Evolutionary conservation across 352 stramenopile genomes (phyloP).

Genomic region (Globisporangium uncinulatum): DNA sequence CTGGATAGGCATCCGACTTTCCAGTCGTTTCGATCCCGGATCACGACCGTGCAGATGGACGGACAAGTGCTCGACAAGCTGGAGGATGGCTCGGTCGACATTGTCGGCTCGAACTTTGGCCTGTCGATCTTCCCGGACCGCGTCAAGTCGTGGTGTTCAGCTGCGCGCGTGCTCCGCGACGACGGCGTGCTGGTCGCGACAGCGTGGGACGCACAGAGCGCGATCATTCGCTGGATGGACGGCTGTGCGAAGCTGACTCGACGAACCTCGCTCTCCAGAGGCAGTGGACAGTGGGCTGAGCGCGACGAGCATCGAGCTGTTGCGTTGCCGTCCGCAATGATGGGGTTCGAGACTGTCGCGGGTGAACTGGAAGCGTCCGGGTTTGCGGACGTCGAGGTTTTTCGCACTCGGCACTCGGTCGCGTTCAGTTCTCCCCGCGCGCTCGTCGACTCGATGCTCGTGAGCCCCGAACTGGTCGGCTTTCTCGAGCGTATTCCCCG

Average conservation of each 20-base stretch:
- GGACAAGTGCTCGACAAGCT: constrained; percentile 28
- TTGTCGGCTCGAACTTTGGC: constrained; percentile 37
- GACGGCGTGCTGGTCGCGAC: constrained; percentile 33
- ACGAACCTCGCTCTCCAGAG: no score
- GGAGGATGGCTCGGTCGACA: constrained; percentile 23
- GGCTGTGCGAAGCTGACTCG: background rate
- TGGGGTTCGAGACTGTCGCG: no score
- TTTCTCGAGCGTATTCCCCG: background rate
- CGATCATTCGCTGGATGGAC: constrained; percentile 32
- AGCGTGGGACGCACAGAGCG: constrained; percentile 30
- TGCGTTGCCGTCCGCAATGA: no score
- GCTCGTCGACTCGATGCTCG: no score
- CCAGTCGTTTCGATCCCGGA: constrained; percentile 12
- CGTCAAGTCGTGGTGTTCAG: constrained; percentile 18
- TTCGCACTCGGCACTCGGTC: no score
- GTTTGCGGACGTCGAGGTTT: no score
- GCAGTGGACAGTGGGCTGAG: no score
- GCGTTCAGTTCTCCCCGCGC: no score
- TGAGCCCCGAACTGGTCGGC: no score
- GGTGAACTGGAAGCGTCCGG: no score
- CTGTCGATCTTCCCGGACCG: constrained; percentile 37
- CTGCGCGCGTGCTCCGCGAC: constrained; percentile 30
- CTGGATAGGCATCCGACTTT: constrained; percentile 16
- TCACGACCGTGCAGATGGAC: constrained; percentile 36
- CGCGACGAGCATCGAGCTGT: no score